Base-by-base conservation (phyloP, 352 stramenopile genomes). In the Pythium dissimile region DNA sequence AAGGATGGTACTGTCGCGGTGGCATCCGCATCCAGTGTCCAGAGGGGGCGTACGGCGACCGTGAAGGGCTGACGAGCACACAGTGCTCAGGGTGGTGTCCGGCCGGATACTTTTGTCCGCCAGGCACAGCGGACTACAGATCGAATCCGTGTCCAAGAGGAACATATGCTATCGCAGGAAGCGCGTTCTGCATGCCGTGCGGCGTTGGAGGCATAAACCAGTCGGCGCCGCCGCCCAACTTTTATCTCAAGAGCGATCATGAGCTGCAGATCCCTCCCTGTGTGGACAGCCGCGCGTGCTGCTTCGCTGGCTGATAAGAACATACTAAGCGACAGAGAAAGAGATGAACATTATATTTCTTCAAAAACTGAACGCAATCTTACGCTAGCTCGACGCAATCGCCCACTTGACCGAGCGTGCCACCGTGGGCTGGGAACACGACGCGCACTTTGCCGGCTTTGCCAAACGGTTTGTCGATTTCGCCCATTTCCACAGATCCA, bases 401-500 rank as follows among this genome's bases (percentile, higher is more conserved):
- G 18, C 75, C 75, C 2, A 75, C 56, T 53, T 83, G 73, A 0
- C 66, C 78, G 5, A 57, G 53, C 11, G 81, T 91, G 9, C 81
- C 81, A 15, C 71, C 72, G 38, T 66, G 67, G 2, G 10, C 37
- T 24, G 55, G 27, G 44, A 89, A 89, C 8, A 58, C 38, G 11
- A 90, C 69, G 16, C 83, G 76, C 5, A 92, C 75, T 54, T 92
- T 90, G 10, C 83, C 83, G 26, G 77, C 80, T 38, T 90, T 92
- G 3, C 83, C 83, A 39, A 92, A 92, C 16, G 79, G 70, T 37
- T 86, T 88, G 26, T 89, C 79, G 32, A 90, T 78, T 21, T 58
- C 39, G 0, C 83, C 83, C 20, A 56, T n/a, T 15, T 89, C 72
- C 12, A 44, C n/a, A 44, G 31, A 20, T 6, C 53, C 49, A 6